Percentiles rank a stretch among this genome's conserved stretches.
Conservation (phyloP, 2,329 filamentous ascomycete genomes). For the Cladosporium sp. region DNA sequence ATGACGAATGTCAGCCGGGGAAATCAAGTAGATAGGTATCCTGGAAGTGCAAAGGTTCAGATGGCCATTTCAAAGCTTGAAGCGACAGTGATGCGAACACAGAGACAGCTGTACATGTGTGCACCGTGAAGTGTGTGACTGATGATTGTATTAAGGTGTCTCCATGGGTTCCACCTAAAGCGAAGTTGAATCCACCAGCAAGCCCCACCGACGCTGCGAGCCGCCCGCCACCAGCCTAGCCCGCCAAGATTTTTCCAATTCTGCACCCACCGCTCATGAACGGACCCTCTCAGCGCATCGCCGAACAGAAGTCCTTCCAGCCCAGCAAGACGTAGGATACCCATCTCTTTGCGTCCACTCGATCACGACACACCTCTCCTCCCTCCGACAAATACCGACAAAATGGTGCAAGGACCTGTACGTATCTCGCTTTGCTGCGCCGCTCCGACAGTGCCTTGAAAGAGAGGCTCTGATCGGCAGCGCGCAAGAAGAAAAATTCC, state of each 20-base stretch:
- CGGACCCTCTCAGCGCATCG: not conserved
- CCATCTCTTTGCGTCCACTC: conserved; percentile 76
- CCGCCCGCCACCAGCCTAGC: not conserved
- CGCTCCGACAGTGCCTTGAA: conserved; percentile 48
- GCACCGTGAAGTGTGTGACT: no score
- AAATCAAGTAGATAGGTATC: no score
- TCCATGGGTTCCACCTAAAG: no score
- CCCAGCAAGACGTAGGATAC: conserved; percentile 71
- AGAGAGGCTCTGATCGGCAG: conserved; percentile 18
- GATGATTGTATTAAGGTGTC: no score
- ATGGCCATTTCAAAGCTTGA: no score
- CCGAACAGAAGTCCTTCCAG: conserved; percentile 2
- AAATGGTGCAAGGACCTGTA: conserved; percentile 89
- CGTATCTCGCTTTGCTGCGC: conserved; percentile 96
- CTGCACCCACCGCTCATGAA: not conserved
- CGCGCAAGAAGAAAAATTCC: conserved; percentile 13
- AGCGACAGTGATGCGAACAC: no score
- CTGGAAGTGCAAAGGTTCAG: no score
- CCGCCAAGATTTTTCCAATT: not conserved
- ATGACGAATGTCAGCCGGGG: no score
- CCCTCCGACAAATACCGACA: conserved; percentile 37
- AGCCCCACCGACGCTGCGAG: no score
- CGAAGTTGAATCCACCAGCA: no score
- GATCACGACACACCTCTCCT: conserved; percentile 21
- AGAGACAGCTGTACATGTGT: no score